Conservation (phyloP, 257 asterid genomes). For the Haberlea rhodopensis region DNA sequence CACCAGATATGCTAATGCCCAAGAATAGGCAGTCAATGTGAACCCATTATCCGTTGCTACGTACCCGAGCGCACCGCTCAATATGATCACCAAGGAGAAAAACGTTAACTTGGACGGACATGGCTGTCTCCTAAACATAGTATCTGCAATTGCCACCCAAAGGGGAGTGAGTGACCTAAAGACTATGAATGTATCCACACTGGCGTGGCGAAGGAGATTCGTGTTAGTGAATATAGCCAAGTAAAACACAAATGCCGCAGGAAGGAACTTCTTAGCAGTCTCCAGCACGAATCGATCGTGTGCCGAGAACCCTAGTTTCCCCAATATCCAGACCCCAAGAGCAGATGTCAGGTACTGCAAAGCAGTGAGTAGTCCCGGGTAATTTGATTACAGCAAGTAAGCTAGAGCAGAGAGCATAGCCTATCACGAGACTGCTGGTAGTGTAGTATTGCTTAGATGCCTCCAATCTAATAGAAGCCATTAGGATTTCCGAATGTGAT, state of each 20-base stretch:
- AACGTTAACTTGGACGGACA: constrained; percentile 83
- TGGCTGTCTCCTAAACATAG: constrained; percentile 73
- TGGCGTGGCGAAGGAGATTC: constrained; percentile 89
- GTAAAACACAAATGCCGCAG: constrained; percentile 87
- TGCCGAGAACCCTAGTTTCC: constrained; percentile 70
- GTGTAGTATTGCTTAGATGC: constrained; percentile 63
- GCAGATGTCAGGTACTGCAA: constrained; percentile 88
- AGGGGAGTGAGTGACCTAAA: constrained; percentile 84
- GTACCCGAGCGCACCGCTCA: constrained; percentile 84
- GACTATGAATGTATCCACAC: constrained; percentile 90
- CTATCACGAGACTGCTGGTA: constrained; percentile 77
- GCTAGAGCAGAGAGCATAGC: constrained; percentile 93
- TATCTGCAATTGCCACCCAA: constrained; percentile 91
- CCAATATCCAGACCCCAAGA: constrained; percentile 80
- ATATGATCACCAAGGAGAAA: constrained; percentile 55
- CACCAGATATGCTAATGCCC: constrained; percentile 92
- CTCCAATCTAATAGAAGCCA: constrained; percentile 52
- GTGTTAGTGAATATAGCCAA: constrained; percentile 91
- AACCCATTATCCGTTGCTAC: constrained; percentile 90
- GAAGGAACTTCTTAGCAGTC: constrained; percentile 84
- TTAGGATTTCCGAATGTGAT: constrained; percentile 18
- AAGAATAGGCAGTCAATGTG: constrained; percentile 78
- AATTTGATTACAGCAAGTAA: constrained; percentile 88
- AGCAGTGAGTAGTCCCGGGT: constrained; percentile 90
- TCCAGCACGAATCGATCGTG: constrained; percentile 74